Base-by-base conservation (phyloP, 139 green algal genomes). In the Chlamydomonas sp. region DNA sequence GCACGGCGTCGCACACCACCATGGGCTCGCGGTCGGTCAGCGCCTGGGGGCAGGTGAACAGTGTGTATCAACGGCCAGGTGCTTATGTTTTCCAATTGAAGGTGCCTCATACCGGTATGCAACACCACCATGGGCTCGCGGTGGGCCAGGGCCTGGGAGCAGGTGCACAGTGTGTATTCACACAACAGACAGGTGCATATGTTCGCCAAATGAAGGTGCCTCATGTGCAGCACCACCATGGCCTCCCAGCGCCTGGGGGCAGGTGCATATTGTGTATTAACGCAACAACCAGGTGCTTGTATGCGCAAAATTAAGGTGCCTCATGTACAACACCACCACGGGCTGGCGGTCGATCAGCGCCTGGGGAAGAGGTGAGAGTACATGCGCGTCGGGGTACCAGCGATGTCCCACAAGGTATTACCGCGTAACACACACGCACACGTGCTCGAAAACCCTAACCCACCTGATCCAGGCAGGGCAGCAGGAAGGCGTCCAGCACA, bases 401-500 rank as follows among this genome's bases (percentile, higher is more conserved):
- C 31, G 31, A 49, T 49, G 31, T 49, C 31, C 31, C 31, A 49
- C 31, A 49, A 49, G 31, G 31, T 49, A 10, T 58, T 1, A 69
- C 78, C 78, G 58, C 62, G 62, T 58, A 59, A 10, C 60, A 59
- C 78, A 14, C 78, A 20, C 66, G 49, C 81, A 4, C 82, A 6
- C 80, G 12, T 68, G 66, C 66, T 71, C 57, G 15, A 12, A 4
- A 8, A 3, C 1, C 31, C 66, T 17, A 74, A 1, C 80, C 80
- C 68, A 96, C 94, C 86, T 97, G 95, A 66, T 99, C 97, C 57
- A 99, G 80, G 90, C 96, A 99, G 0, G 97, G 97, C 66, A 99
- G 91, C 82, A 99, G 88, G 87, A 99, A 99, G 62, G 94, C 93
- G 31, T n/a, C 69, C 69, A 76, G n/a, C 10, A 8, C 12, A 76